Percentiles rank a stretch among this genome's conserved stretches.
Conservation (phyloP, 495 filamentous ascomycete species). For the Aspergillus taichungensis region DNA sequence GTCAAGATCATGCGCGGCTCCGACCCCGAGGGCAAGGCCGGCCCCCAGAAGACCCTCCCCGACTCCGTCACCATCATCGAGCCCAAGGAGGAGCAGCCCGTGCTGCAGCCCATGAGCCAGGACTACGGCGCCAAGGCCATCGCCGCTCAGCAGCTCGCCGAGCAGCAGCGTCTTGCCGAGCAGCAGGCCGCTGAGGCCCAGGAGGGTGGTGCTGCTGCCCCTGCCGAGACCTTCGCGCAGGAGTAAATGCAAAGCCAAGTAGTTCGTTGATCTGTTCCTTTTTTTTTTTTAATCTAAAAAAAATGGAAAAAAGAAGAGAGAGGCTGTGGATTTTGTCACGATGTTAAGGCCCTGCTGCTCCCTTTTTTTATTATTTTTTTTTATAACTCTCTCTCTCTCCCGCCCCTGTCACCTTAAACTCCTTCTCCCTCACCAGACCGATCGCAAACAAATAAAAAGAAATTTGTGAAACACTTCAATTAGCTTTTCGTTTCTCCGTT, state of each 20-base stretch:
- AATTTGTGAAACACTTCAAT: too few relatives aligned
- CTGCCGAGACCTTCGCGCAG: constrained; percentile 35
- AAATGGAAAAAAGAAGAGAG: constrained; percentile 1
- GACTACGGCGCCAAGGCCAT: constrained; percentile 97
- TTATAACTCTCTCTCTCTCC: too few relatives aligned
- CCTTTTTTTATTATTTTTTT: too few relatives aligned
- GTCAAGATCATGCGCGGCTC: constrained; percentile 99
- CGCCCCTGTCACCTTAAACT: too few relatives aligned
- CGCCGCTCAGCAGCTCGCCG: constrained; percentile 73
- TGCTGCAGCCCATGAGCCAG: constrained; percentile 88
- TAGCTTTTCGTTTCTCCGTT: too few relatives aligned
- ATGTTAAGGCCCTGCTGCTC: too few relatives aligned
- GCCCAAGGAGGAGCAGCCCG: constrained; percentile 95
- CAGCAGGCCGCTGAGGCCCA: constrained; percentile 45
- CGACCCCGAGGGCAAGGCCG: constrained; percentile 98
- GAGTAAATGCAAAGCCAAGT: constrained; percentile 25
- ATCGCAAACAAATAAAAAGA: too few relatives aligned
- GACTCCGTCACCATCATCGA: constrained; percentile 99
- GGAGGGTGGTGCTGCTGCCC: constrained; percentile 27
- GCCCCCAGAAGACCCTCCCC: constrained; percentile 90
- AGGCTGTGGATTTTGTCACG: too few relatives aligned
- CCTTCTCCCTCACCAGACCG: too few relatives aligned
- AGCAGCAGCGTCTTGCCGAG: constrained; percentile 58
- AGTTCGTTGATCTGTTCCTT: constrained; percentile 8
- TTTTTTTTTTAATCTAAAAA: constrained; percentile 8